phyloP scores from a whole-genome alignment of 176 grass and related monocot genomes.

The Eleusine indica region DNA sequence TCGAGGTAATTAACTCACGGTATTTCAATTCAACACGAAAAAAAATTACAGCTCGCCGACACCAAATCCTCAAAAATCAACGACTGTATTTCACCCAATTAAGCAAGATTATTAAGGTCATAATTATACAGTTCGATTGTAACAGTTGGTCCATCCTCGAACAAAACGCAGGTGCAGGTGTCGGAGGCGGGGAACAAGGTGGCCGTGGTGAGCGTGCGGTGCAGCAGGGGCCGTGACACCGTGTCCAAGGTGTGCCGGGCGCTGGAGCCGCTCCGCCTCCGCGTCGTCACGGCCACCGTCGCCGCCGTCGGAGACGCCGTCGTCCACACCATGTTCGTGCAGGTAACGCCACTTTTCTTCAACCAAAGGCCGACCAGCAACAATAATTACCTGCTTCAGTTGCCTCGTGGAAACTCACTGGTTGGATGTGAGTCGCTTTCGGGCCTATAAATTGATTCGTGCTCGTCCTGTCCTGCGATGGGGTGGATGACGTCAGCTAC shows the following conservation, averaged over 20 bases:
- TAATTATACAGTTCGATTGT: too few relatives aligned
- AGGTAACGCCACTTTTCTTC: conserved; percentile 37
- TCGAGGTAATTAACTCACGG: conserved; percentile 14
- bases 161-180: conserved; percentile 49
- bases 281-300: conserved; percentile 57
- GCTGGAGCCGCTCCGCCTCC: conserved; percentile 56
- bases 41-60: background rate
- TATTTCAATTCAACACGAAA: background rate
- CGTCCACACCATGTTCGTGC: conserved; percentile 55
- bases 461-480: too few relatives aligned
- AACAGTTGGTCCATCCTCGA: too few relatives aligned
- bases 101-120: too few relatives aligned
- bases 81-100: too few relatives aligned
- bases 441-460: background rate
- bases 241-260: conserved; percentile 47
- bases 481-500: background rate
- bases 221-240: conserved; percentile 36
- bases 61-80: background rate
- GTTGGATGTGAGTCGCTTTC: background rate
- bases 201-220: conserved; percentile 46
- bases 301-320: conserved; percentile 39
- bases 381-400: background rate
- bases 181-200: conserved; percentile 34
- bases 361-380: too few relatives aligned
- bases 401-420: background rate